These are phyloP conservation scores for Penicillium waksmanii DNA, from an alignment of 495 filamentous ascomycete genomes.

Conservation along the genomic window DNA sequence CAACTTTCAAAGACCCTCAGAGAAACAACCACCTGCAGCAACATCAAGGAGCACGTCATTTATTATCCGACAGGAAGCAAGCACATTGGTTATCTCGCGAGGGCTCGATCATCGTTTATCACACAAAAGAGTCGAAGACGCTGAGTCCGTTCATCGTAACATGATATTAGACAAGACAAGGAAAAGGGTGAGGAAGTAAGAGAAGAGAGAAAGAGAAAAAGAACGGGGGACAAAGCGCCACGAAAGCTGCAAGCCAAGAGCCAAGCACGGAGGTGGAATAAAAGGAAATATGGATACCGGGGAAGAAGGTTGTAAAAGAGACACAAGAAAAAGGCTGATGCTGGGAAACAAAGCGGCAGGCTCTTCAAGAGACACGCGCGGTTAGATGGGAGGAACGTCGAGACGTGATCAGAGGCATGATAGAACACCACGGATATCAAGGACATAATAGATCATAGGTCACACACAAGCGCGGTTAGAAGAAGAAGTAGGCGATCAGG, in stretches of 20 bases:
- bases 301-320: conserved; percentile 28
- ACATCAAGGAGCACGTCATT: background rate
- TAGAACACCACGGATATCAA: conserved; percentile 17
- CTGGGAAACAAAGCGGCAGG: conserved; percentile 26
- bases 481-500: conserved; percentile 91
- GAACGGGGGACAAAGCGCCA: conserved; percentile 2
- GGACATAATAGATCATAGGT: conserved; percentile 17
- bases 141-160: conserved; percentile 34
- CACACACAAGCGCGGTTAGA: conserved; percentile 55
- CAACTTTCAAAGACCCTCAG: background rate
- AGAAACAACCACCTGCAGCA: background rate
- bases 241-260: conserved; percentile 8
- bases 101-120: conserved; percentile 23
- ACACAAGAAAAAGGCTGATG: conserved; percentile 33
- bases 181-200: conserved; percentile 18
- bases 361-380: conserved; percentile 30
- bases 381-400: conserved; percentile 23
- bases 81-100: conserved; percentile 20
- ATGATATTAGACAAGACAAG: conserved; percentile 35
- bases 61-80: conserved; percentile 9
- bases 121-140: conserved; percentile 28
- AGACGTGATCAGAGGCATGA: conserved; percentile 29
- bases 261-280: conserved; percentile 8
- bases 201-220: conserved; percentile 19
- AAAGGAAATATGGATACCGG: conserved; percentile 27